Evolutionary conservation across 1,284 basidiomycete genomes (phyloP), one percentile per base, ranked within the genome.

Genomic region (Malassezia nana): DNA sequence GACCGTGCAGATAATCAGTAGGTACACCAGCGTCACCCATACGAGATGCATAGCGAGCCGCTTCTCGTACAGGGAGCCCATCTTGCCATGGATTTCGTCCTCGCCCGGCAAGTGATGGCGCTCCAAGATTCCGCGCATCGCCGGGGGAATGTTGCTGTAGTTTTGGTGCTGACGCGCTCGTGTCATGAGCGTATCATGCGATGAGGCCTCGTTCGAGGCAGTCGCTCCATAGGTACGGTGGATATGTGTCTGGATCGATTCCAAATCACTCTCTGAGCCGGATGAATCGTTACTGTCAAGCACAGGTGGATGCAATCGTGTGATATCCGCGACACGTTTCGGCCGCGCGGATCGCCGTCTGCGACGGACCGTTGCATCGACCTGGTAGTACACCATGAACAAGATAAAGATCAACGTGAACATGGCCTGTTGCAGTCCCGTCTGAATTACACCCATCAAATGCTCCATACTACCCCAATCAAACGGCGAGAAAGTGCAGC

Each of bases 351-450:
- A 60, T 50, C 20, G 57, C 52, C 58, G 75, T 78, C 73, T 89
- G 9, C 29, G 48, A 9, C 16, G 31, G n/a, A 29, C 42, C 20
- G 25, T 5, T 15, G n/a, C 18, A 15, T 41, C 29, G 62, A 79
- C 76, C 0, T 91, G 91, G 70, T 89, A 98, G 79, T 91, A 98
- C 41, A 86, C 77, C 75, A 98, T 84, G 77, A 87, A 98, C 3
- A 28, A 44, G 40, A 79, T 85, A 58, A 62, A 91, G 90, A 95
- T 83, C 55, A 86, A 60, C 13, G 80, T 82, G 76, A 96, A 96
- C 60, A 90, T 78, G 39, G 83, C 75, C 89, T 89, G 96, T 73
- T 91, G 88, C 22, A 86, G 66, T 10, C 79, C 78, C 16, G 95
- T 83, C 76, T 94, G 90, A 1, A 88, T 73, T 32, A 95, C 79